Evolutionary conservation across 2,329 filamentous ascomycete species (phyloP).

Genomic region (Colletotrichum lupini): DNA sequence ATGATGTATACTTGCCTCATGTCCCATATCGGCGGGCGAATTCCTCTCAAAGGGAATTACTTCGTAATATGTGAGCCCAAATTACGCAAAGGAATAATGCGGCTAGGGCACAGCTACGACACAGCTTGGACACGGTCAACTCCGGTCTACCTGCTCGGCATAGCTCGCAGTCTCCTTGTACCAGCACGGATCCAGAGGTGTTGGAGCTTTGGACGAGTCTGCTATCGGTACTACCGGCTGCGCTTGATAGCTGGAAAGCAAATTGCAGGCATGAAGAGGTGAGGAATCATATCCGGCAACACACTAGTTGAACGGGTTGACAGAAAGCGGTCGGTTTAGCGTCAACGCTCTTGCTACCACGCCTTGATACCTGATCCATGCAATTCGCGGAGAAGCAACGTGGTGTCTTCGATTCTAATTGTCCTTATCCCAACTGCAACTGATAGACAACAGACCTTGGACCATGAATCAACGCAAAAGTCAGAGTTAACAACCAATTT

Average conservation of each 20-base stretch:
- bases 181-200: neutral
- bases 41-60: neutral
- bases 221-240: neutral
- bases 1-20: slow-evolving; percentile 19
- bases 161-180: neutral
- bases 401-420: neutral
- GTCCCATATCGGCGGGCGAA: neutral
- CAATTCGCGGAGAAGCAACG: slow-evolving; percentile 16
- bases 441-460: neutral
- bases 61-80: neutral
- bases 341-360: neutral
- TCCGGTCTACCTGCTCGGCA: neutral
- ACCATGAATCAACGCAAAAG: neutral
- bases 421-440: neutral
- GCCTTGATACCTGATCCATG: neutral
- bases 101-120: neutral
- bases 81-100: neutral
- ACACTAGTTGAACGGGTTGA: neutral
- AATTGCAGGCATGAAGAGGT: neutral
- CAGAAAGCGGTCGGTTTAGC: neutral
- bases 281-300: neutral
- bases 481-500: neutral
- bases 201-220: neutral
- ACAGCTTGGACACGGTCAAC: neutral
- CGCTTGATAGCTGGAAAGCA: neutral